Evolutionary conservation across 2,329 filamentous ascomycete genomes (phyloP), one percentile per base, ranked within the genome.

Genomic region (Aspergillus sp.): DNA sequence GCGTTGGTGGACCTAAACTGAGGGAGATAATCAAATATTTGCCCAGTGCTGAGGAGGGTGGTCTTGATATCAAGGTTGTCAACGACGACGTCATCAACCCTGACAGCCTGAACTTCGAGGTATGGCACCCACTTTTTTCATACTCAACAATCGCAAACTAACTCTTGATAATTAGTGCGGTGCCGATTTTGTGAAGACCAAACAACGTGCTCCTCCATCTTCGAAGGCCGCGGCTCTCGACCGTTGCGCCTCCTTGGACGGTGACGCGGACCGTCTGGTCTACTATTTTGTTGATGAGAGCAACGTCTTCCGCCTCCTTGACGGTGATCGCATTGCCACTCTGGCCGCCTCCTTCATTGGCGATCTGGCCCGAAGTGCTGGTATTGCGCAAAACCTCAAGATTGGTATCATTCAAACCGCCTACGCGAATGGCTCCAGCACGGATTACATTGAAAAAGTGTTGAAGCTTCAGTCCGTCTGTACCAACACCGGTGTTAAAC

Each of bases 401-500:
- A 90, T 97, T 52, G 93, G 91, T 50, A 88, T 98, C 46, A 86
- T 98, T 10, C 93, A 98, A 73, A 98, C 93, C 1, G 93, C 93
- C 17, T 98, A 98, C 66, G 93, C 93, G 67, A 98, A 98, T 68
- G 93, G 93, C 44, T 86, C 91, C 20, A 91, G 88, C 65, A 97
- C 93, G 30, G 85, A 86, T 61, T 97, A 95, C 69, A 86, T 98
- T 47, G 82, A 88, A 65, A 87, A 93, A 67, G 85, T 88, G 55
- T 79, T 97, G 48, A 86, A 87, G 62, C 82, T 98, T 38, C 90
- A 90, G 43, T 88, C 95, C 19, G 84, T 94, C 50, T 95, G 88
- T 78, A 97, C 93, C 1, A 84, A 89, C 12, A 98, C 93, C 0
- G 93, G 93, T 56, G 93, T 98, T 53, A 98, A 98, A 77, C 88